Conservation (phyloP, 2,329 filamentous ascomycete species). For the Arthrobotrys iridis region DNA sequence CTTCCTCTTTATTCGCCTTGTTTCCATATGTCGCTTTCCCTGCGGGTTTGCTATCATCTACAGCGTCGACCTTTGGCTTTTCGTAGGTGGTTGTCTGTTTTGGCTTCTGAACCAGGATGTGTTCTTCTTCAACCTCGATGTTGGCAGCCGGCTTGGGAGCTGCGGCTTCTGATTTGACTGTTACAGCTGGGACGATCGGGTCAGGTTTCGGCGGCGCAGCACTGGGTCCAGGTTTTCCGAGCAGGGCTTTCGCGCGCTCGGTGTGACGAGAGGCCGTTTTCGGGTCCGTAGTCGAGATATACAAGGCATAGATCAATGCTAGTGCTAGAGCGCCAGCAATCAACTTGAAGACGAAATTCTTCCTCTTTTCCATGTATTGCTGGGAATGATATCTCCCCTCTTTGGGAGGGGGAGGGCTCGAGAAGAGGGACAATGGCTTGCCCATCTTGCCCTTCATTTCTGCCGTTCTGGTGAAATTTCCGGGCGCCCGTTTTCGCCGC, state of each 20-base stretch:
- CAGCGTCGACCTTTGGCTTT: slow-evolving; percentile 23
- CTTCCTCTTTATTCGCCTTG: slow-evolving; percentile 14
- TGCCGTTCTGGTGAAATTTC: slow-evolving; percentile 6
- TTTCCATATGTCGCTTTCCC: slow-evolving; percentile 45
- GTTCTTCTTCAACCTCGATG: slow-evolving; percentile 21
- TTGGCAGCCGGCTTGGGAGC: background rate
- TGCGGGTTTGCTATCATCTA: slow-evolving; percentile 18
- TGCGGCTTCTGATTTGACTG: slow-evolving; percentile 7
- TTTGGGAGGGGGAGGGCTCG: slow-evolving; percentile 47
- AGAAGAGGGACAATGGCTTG: slow-evolving; percentile 44
- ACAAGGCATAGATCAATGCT: slow-evolving; percentile 33
- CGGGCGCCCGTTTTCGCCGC: background rate
- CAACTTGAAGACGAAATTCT: slow-evolving; percentile 41
- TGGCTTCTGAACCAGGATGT: slow-evolving; percentile 39
- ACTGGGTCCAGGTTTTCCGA: slow-evolving; percentile 8
- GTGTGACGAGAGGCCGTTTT: slow-evolving; percentile 46
- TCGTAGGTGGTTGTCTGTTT: slow-evolving; percentile 39
- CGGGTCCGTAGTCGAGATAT: slow-evolving; percentile 44
- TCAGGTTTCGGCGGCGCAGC: background rate
- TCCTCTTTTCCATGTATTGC: slow-evolving; percentile 48
- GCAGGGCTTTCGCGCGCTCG: slow-evolving; percentile 34
- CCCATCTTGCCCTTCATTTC: slow-evolving; percentile 52
- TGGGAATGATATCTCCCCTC: slow-evolving; percentile 50
- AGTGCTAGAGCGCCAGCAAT: slow-evolving; percentile 37
- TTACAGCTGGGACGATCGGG: slow-evolving; percentile 7